phyloP scores from a whole-genome alignment of 345 rosid genomes.

The Theobroma cacao region DNA sequence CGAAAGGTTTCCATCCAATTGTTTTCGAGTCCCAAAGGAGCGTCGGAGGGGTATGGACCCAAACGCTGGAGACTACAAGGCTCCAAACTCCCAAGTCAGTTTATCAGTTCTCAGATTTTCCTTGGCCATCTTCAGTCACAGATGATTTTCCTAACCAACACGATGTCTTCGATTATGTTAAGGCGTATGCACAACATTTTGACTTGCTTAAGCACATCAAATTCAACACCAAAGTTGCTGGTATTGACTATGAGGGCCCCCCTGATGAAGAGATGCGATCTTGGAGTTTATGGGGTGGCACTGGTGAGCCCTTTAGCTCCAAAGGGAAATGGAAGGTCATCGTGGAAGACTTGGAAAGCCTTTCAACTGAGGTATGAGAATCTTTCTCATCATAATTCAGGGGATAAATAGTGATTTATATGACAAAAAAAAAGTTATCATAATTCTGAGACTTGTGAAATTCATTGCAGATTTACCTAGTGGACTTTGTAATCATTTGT shows the following conservation, averaged over 20 bases:
- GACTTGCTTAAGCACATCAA: slow-evolving; percentile 26
- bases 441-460: background rate
- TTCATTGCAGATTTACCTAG: background rate
- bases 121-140: background rate
- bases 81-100: background rate
- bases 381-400: background rate
- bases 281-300: slow-evolving; percentile 31
- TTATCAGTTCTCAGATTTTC: slow-evolving; percentile 2
- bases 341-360: slow-evolving; percentile 15
- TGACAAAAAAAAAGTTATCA: background rate
- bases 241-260: slow-evolving; percentile 15
- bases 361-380: slow-evolving; percentile 14
- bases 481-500: slow-evolving; percentile 15
- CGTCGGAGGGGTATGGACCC: background rate
- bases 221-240: slow-evolving; percentile 21
- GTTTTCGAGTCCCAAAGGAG: background rate
- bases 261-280: slow-evolving; percentile 23
- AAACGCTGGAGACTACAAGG: background rate
- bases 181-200: slow-evolving; percentile 26
- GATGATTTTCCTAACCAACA: slow-evolving; percentile 19
- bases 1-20: background rate
- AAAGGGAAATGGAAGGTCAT: slow-evolving; percentile 22
- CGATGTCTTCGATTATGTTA: slow-evolving; percentile 25
- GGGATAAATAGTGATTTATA: too few relatives aligned
- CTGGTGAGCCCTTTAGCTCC: slow-evolving; percentile 20